Percentiles rank a stretch among this genome's conserved stretches.
phyloP scores from a whole-genome alignment of 2,329 filamentous ascomycete genomes.

The Bipolaris zeicola region DNA sequence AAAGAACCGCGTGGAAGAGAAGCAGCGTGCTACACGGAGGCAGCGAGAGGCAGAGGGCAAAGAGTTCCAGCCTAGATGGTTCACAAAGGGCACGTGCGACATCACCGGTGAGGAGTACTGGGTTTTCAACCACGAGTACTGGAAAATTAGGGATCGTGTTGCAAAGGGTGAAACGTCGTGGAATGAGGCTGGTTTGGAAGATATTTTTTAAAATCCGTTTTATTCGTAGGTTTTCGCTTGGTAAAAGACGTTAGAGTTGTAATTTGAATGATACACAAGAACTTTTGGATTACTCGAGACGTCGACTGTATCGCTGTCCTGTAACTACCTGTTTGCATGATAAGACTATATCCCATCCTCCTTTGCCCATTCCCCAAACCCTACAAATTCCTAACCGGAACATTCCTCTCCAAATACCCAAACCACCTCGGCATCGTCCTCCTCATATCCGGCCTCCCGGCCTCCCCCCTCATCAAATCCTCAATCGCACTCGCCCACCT shows the following conservation, averaged over 20 bases:
- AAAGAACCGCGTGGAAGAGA: slow-evolving; percentile 94
- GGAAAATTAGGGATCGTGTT: slow-evolving; percentile 72
- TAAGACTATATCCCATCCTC: too few species aligned
- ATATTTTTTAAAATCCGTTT: slow-evolving; percentile 64
- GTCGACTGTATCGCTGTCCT: neutral
- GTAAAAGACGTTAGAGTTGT: neutral
- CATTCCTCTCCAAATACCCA: slow-evolving; percentile 47
- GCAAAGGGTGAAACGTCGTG: slow-evolving; percentile 67
- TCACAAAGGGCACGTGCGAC: slow-evolving; percentile 72
- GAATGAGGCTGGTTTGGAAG: slow-evolving; percentile 69
- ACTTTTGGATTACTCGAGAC: neutral
- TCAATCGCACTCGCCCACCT: slow-evolving; percentile 62
- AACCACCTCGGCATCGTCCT: slow-evolving; percentile 27
- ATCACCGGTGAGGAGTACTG: slow-evolving; percentile 89
- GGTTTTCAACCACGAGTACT: slow-evolving; percentile 88
- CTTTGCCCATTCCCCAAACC: too few species aligned
- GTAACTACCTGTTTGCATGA: neutral
- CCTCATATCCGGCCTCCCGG: slow-evolving; percentile 1
- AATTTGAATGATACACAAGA: neutral
- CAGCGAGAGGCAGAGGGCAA: slow-evolving; percentile 77
- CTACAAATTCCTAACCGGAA: slow-evolving; percentile 41
- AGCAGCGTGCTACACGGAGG: slow-evolving; percentile 77
- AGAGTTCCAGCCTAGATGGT: slow-evolving; percentile 86
- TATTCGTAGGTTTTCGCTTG: neutral
- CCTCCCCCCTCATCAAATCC: slow-evolving; percentile 38